Evolutionary conservation across 257 asterid species (phyloP), one percentile per base, ranked within the genome.

Genomic region (Datura wrightii): DNA sequence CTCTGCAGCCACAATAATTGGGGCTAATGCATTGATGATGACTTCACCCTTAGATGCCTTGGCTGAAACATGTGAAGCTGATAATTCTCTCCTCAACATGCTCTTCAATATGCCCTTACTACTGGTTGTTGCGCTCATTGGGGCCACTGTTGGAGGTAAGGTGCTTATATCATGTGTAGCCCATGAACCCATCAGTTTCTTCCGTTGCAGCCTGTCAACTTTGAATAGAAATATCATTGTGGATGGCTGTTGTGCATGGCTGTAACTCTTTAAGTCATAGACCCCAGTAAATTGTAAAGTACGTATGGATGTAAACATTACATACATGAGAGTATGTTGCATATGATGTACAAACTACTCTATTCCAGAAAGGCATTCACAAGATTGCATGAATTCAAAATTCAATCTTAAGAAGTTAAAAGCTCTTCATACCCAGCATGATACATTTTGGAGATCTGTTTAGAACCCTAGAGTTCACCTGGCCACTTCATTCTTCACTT

Each of bases 121-220:
- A 86, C 97, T 97, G 69, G 71, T 93, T 16, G 96, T 97, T 88
- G 91, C 99, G 79, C 94, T 94, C 85, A 36, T 94, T 55, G 99
- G 99, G 83, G 98, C 99, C 82, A 92, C 99, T 10, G 99, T 97
- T 36, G 99, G 99, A 91, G 99, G 99, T 97, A 86, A 59, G 87
- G 55, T 55, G 37, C 85, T 59, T 46, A 63, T 16, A 53, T 36
- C 6, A 59, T 82, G 76, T 15, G 52, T 48, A 42, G 41, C 72
- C 54, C 24, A 79, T 71, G 63, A 50, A 10, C 85, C 58, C 59
- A 46, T 72, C 80, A 46, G 19, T 72, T 46, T 31, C 14, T 54
- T 50, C 76, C 16, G 74, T 37, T 76, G 39, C 71, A 2, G 58
- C 52, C 11, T 48, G 5, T 16, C 59, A 72, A 46, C 41, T 11